phyloP scores from a whole-genome alignment of 1,139 yeast genomes.

The Zygoascus meyerae region DNA sequence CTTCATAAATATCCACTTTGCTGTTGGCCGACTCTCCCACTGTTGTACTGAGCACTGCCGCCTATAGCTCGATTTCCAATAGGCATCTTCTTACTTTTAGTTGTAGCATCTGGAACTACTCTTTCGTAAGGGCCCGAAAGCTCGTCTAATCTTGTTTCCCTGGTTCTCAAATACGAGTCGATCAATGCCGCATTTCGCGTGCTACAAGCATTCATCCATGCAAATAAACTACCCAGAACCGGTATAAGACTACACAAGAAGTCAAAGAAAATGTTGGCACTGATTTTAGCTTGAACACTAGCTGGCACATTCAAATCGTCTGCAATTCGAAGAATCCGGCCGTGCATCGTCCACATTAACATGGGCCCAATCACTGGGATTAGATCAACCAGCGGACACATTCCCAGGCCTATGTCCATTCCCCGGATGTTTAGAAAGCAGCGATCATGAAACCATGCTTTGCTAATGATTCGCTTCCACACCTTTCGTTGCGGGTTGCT shows the following conservation, averaged over 20 bases:
- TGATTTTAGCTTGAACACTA: constrained; percentile 57
- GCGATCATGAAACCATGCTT: constrained; percentile 83
- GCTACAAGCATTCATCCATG: constrained; percentile 83
- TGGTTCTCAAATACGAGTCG: constrained; percentile 35
- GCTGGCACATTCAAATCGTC: constrained; percentile 55
- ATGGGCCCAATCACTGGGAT: constrained; percentile 79
- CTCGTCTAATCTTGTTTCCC: constrained; percentile 16
- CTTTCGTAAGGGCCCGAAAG: constrained; percentile 22
- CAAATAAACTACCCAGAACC: constrained; percentile 62
- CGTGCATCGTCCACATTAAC: constrained; percentile 71
- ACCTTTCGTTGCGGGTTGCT: constrained; percentile 57
- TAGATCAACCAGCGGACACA: constrained; percentile 51
- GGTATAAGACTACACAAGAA: constrained; percentile 73
- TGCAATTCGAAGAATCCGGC: constrained; percentile 56
- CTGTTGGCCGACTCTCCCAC: constrained; percentile 4
- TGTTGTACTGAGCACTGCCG: background rate
- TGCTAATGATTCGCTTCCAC: constrained; percentile 66
- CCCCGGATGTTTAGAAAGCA: constrained; percentile 71
- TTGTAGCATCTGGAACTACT: constrained; percentile 11
- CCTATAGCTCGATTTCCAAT: background rate
- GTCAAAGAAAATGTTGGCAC: constrained; percentile 68
- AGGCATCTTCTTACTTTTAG: constrained; percentile 3
- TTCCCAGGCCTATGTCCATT: constrained; percentile 70
- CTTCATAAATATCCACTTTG: background rate
- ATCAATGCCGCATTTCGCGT: constrained; percentile 80